Percentiles rank a stretch among this genome's conserved stretches.
These are phyloP conservation scores for Tolypocladium paradoxum DNA, from an alignment of 2,329 filamentous ascomycete species.

Conservation along the genomic window DNA sequence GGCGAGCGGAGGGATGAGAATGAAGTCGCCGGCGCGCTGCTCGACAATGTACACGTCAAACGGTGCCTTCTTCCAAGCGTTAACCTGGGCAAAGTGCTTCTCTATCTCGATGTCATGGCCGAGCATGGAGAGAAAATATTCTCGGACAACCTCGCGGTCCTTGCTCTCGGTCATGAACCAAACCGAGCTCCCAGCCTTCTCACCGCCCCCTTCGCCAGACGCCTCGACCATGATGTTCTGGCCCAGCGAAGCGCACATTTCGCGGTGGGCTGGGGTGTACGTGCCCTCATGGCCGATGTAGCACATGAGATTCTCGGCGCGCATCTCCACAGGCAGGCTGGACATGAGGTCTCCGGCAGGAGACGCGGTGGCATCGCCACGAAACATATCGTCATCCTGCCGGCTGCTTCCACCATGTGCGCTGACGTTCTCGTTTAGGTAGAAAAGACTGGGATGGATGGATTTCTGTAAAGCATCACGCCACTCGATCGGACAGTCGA, in stretches of 20 bases:
- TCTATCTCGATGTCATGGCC: conserved; percentile 97
- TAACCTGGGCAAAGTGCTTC: conserved; percentile 90
- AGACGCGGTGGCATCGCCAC: conserved; percentile 47
- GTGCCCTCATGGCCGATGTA: conserved; percentile 97
- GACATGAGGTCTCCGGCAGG: conserved; percentile 91
- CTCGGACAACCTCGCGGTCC: conserved; percentile 78
- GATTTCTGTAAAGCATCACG: conserved; percentile 64
- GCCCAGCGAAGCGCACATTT: conserved; percentile 94
- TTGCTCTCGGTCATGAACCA: conserved; percentile 99
- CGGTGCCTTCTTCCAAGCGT: conserved; percentile 88
- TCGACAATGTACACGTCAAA: conserved; percentile 91
- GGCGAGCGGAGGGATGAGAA: conserved; percentile 83
- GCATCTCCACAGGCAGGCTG: conserved; percentile 74
- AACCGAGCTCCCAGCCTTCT: conserved; percentile 78
- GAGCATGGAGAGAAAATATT: conserved; percentile 87
- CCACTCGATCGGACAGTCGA: conserved; percentile 88
- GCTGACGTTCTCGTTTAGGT: conserved; percentile 71
- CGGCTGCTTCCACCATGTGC: conserved; percentile 21
- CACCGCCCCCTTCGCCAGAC: conserved; percentile 60
- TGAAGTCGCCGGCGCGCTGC: conserved; percentile 82
- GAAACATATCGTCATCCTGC: conserved; percentile 27
- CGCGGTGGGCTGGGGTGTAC: conserved; percentile 86
- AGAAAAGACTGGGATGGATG: conserved; percentile 76
- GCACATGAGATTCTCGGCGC: conserved; percentile 94
- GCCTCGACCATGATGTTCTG: conserved; percentile 98